Evolutionary conservation across 768 basidiomycete genomes (phyloP).

Genomic region (Hypholoma sublateritium): DNA sequence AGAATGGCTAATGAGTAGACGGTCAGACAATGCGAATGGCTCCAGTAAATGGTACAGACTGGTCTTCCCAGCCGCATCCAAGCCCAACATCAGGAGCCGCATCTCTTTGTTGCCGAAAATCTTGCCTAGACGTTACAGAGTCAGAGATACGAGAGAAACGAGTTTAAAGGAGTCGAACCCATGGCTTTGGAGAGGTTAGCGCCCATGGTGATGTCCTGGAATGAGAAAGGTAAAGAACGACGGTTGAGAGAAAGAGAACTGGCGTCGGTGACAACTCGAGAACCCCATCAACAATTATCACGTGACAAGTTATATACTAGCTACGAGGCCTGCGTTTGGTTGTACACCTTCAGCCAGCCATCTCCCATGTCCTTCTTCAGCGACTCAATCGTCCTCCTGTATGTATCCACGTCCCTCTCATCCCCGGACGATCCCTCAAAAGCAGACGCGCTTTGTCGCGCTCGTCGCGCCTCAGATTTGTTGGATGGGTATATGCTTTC

Average conservation of each 20-base stretch:
- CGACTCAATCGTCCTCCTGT: conserved; percentile 77
- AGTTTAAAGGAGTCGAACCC: conserved; percentile 41
- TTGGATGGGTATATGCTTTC: background rate
- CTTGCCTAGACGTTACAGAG: conserved; percentile 57
- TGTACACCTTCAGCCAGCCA: conserved; percentile 84
- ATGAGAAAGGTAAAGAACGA: conserved; percentile 62
- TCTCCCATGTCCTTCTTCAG: conserved; percentile 88
- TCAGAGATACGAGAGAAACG: background rate
- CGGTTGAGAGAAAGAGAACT: conserved; percentile 26
- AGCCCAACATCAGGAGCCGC: conserved; percentile 93
- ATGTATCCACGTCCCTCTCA: conserved; percentile 61
- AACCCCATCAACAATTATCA: conserved; percentile 14
- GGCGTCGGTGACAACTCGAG: conserved; percentile 13
- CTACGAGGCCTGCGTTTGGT: conserved; percentile 29
- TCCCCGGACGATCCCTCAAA: conserved; percentile 48
- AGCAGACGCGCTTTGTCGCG: conserved; percentile 58
- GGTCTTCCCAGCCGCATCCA: conserved; percentile 98
- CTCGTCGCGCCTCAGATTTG: conserved; percentile 44
- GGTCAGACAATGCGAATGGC: background rate
- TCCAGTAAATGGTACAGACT: conserved; percentile 54
- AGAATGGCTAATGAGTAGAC: conserved; percentile 71
- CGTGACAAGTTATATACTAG: conserved; percentile 11
- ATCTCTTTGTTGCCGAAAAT: conserved; percentile 99
- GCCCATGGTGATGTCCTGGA: conserved; percentile 58
- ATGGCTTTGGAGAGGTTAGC: conserved; percentile 85